These are phyloP conservation scores for Talaromyces wortmannii DNA, from an alignment of 495 filamentous ascomycete genomes.

Conservation along the genomic window DNA sequence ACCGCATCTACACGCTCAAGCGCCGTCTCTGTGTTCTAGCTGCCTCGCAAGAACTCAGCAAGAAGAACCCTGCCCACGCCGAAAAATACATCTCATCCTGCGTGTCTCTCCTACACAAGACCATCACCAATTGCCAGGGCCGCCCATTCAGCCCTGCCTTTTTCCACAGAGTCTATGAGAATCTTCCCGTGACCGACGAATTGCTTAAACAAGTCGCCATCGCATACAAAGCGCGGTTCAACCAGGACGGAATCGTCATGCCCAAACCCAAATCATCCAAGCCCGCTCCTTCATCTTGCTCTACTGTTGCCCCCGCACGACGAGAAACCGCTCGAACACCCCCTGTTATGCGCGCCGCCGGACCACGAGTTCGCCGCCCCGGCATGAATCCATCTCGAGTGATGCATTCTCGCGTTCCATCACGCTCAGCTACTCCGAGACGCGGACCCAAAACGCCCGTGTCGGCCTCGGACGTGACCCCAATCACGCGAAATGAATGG, in stretches of 20 bases:
- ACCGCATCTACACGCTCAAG: constrained; percentile 70
- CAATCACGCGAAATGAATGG: constrained; percentile 42
- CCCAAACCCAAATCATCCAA: constrained; percentile 9
- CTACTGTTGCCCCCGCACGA: not conserved
- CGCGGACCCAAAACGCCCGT: constrained; percentile 37
- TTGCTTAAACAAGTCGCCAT: constrained; percentile 49
- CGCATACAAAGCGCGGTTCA: constrained; percentile 52
- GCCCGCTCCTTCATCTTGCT: not conserved
- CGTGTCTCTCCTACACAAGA: constrained; percentile 51
- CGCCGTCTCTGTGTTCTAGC: constrained; percentile 53
- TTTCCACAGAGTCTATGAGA: constrained; percentile 56
- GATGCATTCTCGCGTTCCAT: constrained; percentile 1
- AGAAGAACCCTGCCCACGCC: constrained; percentile 15
- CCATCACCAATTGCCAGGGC: constrained; percentile 53
- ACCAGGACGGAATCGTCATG: constrained; percentile 37
- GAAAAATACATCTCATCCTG: constrained; percentile 40
- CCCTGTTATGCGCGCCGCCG: constrained; percentile 12
- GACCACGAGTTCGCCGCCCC: constrained; percentile 11
- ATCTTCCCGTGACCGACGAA: constrained; percentile 47
- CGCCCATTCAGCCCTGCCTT: constrained; percentile 50
- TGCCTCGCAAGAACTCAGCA: constrained; percentile 8
- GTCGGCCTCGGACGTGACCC: constrained; percentile 39
- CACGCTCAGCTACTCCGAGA: constrained; percentile 8
- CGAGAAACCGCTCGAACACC: constrained; percentile 9
- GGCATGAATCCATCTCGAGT: not conserved